Evolutionary conservation across 202 grass and related monocot genomes (phyloP).

Genomic region (Panicum hallii): DNA sequence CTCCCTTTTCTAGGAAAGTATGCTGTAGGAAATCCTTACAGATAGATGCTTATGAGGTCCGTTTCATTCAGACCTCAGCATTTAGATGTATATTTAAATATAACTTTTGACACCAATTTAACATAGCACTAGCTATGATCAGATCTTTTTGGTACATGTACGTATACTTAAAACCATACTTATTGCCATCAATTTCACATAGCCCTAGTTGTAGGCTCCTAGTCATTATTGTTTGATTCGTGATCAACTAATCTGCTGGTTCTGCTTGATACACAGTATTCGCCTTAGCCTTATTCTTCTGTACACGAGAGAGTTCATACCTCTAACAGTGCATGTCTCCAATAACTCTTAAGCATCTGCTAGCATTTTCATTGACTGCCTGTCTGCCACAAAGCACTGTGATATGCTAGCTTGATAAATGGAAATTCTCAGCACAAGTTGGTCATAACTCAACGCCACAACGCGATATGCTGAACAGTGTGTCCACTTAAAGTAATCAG

Average conservation of each 20-base stretch:
- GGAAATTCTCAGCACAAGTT: not conserved
- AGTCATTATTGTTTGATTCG: not conserved
- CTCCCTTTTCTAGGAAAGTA: not conserved
- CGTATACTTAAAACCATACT: not conserved
- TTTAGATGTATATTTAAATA: not conserved
- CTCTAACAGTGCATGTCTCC: not conserved
- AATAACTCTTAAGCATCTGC: too few relatives aligned
- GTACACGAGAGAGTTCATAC: constrained; percentile 10
- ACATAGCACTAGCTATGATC: not conserved
- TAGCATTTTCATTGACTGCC: constrained; percentile 10
- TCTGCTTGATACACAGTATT: not conserved
- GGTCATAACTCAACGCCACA: not conserved
- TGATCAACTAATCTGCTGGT: not conserved
- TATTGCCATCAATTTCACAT: not conserved
- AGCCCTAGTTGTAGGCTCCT: not conserved
- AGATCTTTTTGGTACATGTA: not conserved
- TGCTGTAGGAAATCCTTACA: not conserved
- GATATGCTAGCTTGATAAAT: not conserved
- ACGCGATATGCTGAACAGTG: not conserved
- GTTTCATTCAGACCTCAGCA: not conserved
- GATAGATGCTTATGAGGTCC: not conserved
- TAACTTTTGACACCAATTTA: constrained; percentile 2
- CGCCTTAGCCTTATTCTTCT: constrained; percentile 10
- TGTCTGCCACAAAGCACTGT: not conserved
- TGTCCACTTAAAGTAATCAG: not conserved